Evolutionary conservation across 805 yeast species (phyloP), one percentile per base, ranked within the genome.

Genomic region (Ogataea philodendri): DNA sequence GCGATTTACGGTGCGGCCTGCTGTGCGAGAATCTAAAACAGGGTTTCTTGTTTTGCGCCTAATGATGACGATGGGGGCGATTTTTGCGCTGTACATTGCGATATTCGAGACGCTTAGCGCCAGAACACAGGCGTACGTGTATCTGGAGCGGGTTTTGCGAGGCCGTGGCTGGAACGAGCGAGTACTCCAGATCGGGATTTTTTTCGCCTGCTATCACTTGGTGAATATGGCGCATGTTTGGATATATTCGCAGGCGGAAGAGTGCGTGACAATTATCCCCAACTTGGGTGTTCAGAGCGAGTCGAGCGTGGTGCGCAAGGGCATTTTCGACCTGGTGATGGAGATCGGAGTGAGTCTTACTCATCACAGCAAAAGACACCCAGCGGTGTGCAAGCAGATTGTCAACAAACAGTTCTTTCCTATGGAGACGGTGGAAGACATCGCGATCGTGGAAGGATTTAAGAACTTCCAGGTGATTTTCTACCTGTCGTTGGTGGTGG

Each of bases 361-460:
- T n/a, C n/a, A n/a, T n/a, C n/a, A n/a, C n/a, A n/a, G n/a, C n/a
- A 30, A 26, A 9, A 38, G 28, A 7, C 14, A 16, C 8, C 22
- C 20, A 5, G 35, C 18, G 10, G 33, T 24, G n/a, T 18, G 36
- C 17, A 37, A 32, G 25, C 29, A 17, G 23, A 26, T 26, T 19
- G 20, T 33, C 8, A 42, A 43, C 30, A 48, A 47, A 33, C 51
- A 60, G 17, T 81, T 84, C 53, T 68, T 81, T 8, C 81, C 88
- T 0, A 59, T 67, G 23, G 72, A 70, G 29, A 65, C 65, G 28
- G 68, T 84, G 33, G 69, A 73, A 4, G 90, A 84, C 54, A 56
- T 84, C 8, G 73, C 82, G 0, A 78, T 85, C 16, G 83, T 83
- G 52, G 95, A 85, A 56, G 89, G 84, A 0, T 84, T 85, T 53